These are phyloP conservation scores for Aspergillus aculeatus DNA, from an alignment of 2,329 filamentous ascomycete species.

Conservation along the genomic window DNA sequence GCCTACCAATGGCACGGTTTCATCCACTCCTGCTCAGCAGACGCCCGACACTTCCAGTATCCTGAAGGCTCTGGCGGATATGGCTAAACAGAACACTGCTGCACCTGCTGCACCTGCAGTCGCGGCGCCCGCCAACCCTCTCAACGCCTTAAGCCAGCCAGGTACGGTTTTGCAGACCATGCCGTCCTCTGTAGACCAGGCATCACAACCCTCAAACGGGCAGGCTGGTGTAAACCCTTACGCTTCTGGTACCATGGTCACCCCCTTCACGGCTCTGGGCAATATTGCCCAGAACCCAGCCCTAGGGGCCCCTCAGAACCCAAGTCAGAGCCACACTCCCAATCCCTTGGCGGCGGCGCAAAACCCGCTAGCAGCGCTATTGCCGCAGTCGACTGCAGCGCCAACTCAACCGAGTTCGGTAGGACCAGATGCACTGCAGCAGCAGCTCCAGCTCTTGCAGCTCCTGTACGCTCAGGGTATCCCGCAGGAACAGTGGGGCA, in stretches of 20 bases:
- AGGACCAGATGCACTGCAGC: conserved; percentile 55
- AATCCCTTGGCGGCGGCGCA: conserved; percentile 43
- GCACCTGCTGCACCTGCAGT: conserved; percentile 43
- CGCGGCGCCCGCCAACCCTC: conserved; percentile 42
- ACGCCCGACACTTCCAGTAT: conserved; percentile 64
- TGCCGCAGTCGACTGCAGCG: conserved; percentile 38
- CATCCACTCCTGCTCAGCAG: conserved; percentile 27
- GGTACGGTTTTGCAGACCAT: conserved; percentile 41
- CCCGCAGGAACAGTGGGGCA: conserved; percentile 71
- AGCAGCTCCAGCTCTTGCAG: conserved; percentile 73
- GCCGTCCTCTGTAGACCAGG: conserved; percentile 47
- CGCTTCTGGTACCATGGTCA: conserved; percentile 45
- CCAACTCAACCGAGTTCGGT: conserved; percentile 29
- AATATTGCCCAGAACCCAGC: conserved; percentile 39
- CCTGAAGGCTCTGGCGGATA: conserved; percentile 74
- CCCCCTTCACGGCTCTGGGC: conserved; percentile 49
- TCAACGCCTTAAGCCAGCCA: conserved; percentile 52
- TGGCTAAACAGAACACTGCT: conserved; percentile 70
- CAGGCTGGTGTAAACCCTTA: conserved; percentile 61
- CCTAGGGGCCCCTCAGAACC: conserved; percentile 40
- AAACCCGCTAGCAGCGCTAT: conserved; percentile 44
- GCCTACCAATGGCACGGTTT: conserved; percentile 24
- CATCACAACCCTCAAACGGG: conserved; percentile 42
- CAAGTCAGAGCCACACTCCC: conserved; percentile 41
- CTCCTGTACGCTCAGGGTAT: conserved; percentile 72